phyloP scores from a whole-genome alignment of 2,329 filamentous ascomycete genomes.

The Xylaria arbuscula region DNA sequence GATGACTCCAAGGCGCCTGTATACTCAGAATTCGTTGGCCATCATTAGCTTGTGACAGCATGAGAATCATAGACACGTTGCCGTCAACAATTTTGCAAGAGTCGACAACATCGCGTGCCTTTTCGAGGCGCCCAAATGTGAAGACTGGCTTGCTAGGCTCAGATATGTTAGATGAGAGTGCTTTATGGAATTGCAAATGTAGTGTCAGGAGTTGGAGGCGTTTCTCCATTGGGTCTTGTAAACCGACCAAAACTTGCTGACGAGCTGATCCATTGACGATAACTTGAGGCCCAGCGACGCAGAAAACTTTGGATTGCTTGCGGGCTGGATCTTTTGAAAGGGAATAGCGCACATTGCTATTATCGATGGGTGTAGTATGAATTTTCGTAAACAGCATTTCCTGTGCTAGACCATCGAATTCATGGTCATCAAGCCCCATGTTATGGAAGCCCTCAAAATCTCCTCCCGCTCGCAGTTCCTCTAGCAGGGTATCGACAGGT shows the following conservation, averaged over 20 bases:
- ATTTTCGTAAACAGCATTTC: slow-evolving; percentile 80
- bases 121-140: slow-evolving; percentile 62
- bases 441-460: slow-evolving; percentile 76
- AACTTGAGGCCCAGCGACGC: slow-evolving; percentile 70
- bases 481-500: slow-evolving; percentile 75
- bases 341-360: slow-evolving; percentile 70
- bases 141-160: slow-evolving; percentile 56
- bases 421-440: slow-evolving; percentile 78
- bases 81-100: slow-evolving; percentile 78
- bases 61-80: slow-evolving; percentile 73
- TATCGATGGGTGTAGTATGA: slow-evolving; percentile 72
- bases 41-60: slow-evolving; percentile 72
- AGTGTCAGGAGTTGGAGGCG: slow-evolving; percentile 75
- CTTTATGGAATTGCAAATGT: slow-evolving; percentile 58
- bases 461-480: slow-evolving; percentile 71
- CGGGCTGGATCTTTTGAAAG: slow-evolving; percentile 64
- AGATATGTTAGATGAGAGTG: slow-evolving; percentile 34
- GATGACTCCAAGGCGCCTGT: slow-evolving; percentile 79
- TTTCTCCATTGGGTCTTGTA: slow-evolving; percentile 75
- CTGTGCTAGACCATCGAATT: slow-evolving; percentile 75
- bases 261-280: slow-evolving; percentile 64
- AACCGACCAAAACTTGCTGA: slow-evolving; percentile 71
- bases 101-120: slow-evolving; percentile 76
- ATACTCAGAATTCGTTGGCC: slow-evolving; percentile 75
- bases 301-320: slow-evolving; percentile 72